Evolutionary conservation across 2,329 filamentous ascomycete genomes (phyloP).

Genomic region (Aspergillus sp.): DNA sequence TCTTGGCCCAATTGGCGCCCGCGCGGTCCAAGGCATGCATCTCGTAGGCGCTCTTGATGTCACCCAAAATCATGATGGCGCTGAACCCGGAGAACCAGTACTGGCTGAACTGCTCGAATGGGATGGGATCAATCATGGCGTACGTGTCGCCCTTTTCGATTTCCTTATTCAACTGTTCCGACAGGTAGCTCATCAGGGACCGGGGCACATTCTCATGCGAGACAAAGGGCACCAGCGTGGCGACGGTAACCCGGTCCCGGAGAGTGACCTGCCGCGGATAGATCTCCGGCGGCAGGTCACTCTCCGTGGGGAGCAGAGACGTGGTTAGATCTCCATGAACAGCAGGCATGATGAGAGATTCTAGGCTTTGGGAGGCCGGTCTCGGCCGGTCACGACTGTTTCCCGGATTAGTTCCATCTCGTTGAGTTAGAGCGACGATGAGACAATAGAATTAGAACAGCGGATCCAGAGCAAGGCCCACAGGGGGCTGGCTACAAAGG

Average conservation of each 20-base stretch:
- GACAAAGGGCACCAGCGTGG: constrained; percentile 78
- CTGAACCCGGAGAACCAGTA: constrained; percentile 94
- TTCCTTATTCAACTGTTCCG: constrained; percentile 81
- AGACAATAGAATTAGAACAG: neutral
- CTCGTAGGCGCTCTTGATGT: constrained; percentile 63
- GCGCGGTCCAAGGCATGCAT: constrained; percentile 46
- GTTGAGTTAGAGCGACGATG: too few relatives aligned
- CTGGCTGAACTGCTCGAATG: constrained; percentile 69
- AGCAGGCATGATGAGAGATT: constrained; percentile 30
- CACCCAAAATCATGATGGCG: constrained; percentile 80
- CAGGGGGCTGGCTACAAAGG: neutral
- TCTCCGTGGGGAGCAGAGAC: constrained; percentile 28
- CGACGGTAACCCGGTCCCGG: constrained; percentile 77
- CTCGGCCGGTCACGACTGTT: constrained; percentile 33
- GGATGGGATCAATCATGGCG: constrained; percentile 76
- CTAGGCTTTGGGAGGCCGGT: constrained; percentile 8
- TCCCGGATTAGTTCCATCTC: constrained; percentile 16
- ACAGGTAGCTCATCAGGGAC: constrained; percentile 72
- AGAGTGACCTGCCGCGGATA: constrained; percentile 74
- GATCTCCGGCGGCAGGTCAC: constrained; percentile 64
- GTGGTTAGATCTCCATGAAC: constrained; percentile 34
- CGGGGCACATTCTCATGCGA: constrained; percentile 73
- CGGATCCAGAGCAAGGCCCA: constrained; percentile 1
- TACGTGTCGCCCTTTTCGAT: constrained; percentile 92
- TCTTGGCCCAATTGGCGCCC: constrained; percentile 71